Evolutionary conservation across 352 stramenopile species (phyloP).

Genomic region (Phytophthora pistaciae): DNA sequence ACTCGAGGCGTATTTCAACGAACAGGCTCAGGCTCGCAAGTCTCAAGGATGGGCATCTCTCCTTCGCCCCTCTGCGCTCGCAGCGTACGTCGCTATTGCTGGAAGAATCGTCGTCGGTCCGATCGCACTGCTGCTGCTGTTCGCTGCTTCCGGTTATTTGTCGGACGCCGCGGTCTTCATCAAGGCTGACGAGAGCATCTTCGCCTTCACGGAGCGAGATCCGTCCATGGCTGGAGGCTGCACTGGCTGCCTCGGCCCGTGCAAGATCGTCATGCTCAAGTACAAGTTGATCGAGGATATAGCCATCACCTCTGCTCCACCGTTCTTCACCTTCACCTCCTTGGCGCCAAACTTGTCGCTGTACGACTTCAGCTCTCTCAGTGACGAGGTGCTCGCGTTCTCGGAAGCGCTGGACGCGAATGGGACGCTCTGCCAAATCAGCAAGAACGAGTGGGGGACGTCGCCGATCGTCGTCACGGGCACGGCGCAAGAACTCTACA

Average conservation of each 20-base stretch:
- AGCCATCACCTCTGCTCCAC: constrained; percentile 17
- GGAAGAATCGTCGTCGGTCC: constrained; percentile 20
- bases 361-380: constrained; percentile 31
- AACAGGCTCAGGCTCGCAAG: constrained; percentile 11
- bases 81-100: constrained; percentile 13
- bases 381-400: constrained; percentile 22
- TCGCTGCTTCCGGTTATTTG: constrained; percentile 14
- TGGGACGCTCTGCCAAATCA: constrained; percentile 26
- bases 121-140: constrained; percentile 15
- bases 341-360: constrained; percentile 10
- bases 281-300: constrained; percentile 13
- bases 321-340: constrained; percentile 23
- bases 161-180: constrained; percentile 27
- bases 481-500: constrained; percentile 21
- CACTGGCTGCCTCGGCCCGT: constrained; percentile 20
- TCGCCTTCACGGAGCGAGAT: constrained; percentile 32
- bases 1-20: constrained; percentile 17
- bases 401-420: constrained; percentile 20
- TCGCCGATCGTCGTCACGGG: constrained; percentile 22
- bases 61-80: constrained; percentile 8
- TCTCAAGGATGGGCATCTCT: constrained; percentile 6
- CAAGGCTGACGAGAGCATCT: constrained; percentile 24
- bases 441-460: constrained; percentile 30
- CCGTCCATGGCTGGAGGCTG: constrained; percentile 25
- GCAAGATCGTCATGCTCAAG: constrained; percentile 31